A percentile compares a stretch with the other conserved stretches of the same genome.
These are phyloP conservation scores for Mollisiaceae sp. DNA, from an alignment of 2,329 filamentous ascomycete species.

Conservation along the genomic window DNA sequence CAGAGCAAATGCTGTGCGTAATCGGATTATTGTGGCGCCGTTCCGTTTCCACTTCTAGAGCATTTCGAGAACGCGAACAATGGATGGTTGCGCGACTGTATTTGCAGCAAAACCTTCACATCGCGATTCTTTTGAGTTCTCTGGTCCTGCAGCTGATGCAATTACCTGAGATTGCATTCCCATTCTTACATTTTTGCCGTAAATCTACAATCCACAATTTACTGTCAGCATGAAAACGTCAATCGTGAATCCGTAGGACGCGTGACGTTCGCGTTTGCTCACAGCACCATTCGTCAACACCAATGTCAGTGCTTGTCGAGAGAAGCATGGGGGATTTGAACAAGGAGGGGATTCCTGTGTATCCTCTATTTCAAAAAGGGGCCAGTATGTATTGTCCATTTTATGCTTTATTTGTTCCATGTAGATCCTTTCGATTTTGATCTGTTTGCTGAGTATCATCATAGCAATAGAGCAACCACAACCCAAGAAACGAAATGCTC, in stretches of 20 bases:
- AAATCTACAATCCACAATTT: neutral
- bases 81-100: neutral
- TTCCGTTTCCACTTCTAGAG: neutral
- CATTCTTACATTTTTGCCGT: neutral
- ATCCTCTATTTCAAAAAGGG: constrained; percentile 42
- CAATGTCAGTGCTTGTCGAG: constrained; percentile 40
- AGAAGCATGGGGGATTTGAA: constrained; percentile 40
- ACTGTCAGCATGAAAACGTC: constrained; percentile 17
- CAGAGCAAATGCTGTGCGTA: neutral
- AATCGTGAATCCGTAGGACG: constrained; percentile 27
- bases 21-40: neutral
- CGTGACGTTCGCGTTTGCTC: constrained; percentile 37
- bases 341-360: constrained; percentile 37
- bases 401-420: neutral
- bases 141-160: neutral
- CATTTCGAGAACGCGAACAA: neutral
- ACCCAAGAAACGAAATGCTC: neutral
- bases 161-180: neutral
- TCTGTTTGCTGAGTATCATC: neutral
- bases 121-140: neutral
- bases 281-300: constrained; percentile 4
- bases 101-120: neutral
- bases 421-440: neutral
- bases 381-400: constrained; percentile 33
- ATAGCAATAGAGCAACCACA: neutral